A percentile compares a stretch with the other conserved stretches of the same genome.
Evolutionary conservation across 2,329 filamentous ascomycete genomes (phyloP).

Genomic region (Fusarium sp.): DNA sequence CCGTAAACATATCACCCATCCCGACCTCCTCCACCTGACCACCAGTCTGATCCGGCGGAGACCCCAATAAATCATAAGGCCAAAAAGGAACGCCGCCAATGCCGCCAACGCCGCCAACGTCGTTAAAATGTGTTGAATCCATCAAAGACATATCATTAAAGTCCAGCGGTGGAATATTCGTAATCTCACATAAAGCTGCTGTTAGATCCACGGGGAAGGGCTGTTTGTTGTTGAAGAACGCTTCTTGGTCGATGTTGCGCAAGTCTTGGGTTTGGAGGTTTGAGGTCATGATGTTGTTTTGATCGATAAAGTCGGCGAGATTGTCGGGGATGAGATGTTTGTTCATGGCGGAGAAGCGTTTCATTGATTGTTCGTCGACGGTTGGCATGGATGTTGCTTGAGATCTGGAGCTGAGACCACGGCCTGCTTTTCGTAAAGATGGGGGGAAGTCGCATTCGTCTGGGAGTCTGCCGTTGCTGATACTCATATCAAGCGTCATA

Average conservation of each 20-base stretch:
- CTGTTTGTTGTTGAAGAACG: constrained; percentile 11
- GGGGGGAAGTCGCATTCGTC: constrained; percentile 43
- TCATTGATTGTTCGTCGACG: not conserved
- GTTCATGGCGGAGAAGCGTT: constrained; percentile 10
- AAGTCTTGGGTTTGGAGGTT: not conserved
- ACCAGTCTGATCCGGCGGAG: not conserved
- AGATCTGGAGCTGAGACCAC: not conserved
- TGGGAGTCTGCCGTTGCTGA: constrained; percentile 40
- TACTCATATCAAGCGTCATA: constrained; percentile 43
- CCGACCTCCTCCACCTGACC: not conserved
- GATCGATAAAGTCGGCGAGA: rapidly evolving
- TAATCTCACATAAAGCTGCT: constrained; percentile 16
- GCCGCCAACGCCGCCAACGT: not conserved
- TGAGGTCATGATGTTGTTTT: rapidly evolving
- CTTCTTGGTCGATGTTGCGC: not conserved
- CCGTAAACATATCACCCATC: not conserved
- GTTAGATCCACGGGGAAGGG: not conserved
- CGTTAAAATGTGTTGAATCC: constrained; percentile 6
- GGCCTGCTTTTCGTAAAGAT: constrained; percentile 14
- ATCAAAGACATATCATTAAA: constrained; percentile 15
- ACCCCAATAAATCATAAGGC: constrained; percentile 4
- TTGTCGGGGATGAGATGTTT: not conserved
- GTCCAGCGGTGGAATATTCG: constrained; percentile 13
- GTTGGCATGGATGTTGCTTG: not conserved
- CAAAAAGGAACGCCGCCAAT: not conserved